A percentile compares a stretch with the other conserved stretches of the same genome.
phyloP scores from a whole-genome alignment of 768 basidiomycete species.

The Hygrophorus pudorinus region DNA sequence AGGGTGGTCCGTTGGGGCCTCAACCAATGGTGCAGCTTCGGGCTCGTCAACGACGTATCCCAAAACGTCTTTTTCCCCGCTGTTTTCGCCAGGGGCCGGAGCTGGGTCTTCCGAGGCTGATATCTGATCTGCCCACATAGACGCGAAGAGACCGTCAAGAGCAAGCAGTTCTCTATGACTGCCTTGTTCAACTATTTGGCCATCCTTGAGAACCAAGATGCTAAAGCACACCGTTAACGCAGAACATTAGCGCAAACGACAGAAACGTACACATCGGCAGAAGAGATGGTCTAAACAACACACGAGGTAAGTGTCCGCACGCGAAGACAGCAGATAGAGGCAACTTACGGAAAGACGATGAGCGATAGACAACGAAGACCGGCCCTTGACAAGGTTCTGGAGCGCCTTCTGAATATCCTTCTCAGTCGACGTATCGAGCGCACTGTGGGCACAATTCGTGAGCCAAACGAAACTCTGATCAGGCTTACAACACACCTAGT shows the following conservation, averaged over 20 bases:
- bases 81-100: constrained; percentile 23
- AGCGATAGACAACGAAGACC: constrained; percentile 70
- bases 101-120: constrained; percentile 49
- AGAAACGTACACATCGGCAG: constrained; percentile 45
- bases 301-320: constrained; percentile 10
- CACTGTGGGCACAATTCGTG: constrained; percentile 29
- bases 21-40: constrained; percentile 9
- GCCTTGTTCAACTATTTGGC: constrained; percentile 78
- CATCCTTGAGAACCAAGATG: constrained; percentile 87
- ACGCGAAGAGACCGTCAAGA: constrained; percentile 61
- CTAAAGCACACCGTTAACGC: constrained; percentile 25
- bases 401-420: constrained; percentile 83
- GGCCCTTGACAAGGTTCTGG: constrained; percentile 65
- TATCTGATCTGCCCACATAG: constrained; percentile 85
- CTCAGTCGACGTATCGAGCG: constrained; percentile 85
- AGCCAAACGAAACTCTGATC: neutral
- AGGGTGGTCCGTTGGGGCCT: constrained; percentile 3
- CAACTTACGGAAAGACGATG: constrained; percentile 65
- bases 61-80: constrained; percentile 27
- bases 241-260: neutral
- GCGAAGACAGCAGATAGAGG: constrained; percentile 3
- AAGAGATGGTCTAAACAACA: constrained; percentile 37
- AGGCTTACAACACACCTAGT: constrained; percentile 37
- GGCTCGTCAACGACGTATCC: constrained; percentile 37
- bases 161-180: constrained; percentile 70